phyloP scores from a whole-genome alignment of 1,284 basidiomycete species.

The Trichosporon sp. region DNA sequence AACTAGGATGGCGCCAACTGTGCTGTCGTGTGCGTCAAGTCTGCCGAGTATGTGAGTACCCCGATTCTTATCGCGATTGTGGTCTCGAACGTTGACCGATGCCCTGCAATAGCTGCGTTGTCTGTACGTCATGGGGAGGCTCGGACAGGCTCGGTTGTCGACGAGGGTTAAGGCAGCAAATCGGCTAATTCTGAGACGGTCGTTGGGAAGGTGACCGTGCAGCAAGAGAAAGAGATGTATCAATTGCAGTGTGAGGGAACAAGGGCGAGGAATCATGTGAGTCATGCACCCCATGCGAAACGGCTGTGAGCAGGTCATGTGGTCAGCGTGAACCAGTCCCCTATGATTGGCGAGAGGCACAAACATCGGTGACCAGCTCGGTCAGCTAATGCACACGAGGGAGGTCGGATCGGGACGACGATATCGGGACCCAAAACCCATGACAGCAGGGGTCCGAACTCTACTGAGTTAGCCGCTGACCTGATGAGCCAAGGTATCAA shows the following conservation, averaged over 20 bases:
- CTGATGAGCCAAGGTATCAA: too few relatives aligned
- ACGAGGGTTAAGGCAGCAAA: neutral
- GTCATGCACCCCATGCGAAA: conserved; percentile 2
- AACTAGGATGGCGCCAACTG: neutral
- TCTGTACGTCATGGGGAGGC: neutral
- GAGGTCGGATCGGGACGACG: neutral
- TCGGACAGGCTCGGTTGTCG: too few relatives aligned
- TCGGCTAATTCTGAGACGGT: conserved; percentile 2
- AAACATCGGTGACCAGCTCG: neutral
- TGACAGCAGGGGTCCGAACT: neutral
- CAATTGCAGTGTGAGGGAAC: neutral
- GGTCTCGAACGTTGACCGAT: neutral
- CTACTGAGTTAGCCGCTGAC: too few relatives aligned
- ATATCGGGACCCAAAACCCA: neutral
- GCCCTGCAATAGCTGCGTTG: neutral
- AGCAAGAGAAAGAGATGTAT: neutral
- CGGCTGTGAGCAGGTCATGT: neutral
- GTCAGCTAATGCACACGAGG: neutral
- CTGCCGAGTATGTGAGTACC: neutral
- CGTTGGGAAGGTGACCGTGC: neutral
- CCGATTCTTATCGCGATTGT: neutral
- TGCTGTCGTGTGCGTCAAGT: neutral
- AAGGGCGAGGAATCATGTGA: neutral
- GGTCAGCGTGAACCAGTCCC: too few relatives aligned
- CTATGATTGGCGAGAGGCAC: neutral